These are phyloP conservation scores for Aspergillus transmontanensis DNA, from an alignment of 2,329 filamentous ascomycete genomes.

Conservation along the genomic window DNA sequence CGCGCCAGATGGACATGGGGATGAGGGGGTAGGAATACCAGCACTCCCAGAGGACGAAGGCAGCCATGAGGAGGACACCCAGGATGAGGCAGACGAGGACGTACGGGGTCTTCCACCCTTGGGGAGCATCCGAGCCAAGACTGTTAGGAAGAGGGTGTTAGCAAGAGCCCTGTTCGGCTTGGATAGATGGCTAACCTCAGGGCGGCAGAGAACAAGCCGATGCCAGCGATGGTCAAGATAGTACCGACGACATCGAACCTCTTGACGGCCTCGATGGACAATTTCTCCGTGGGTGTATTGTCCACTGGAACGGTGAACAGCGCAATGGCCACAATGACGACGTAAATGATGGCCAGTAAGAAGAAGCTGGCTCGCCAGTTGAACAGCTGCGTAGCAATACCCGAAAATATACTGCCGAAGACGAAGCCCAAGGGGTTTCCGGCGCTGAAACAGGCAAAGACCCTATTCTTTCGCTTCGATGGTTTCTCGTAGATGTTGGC, in stretches of 20 bases:
- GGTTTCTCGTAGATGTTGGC: conserved; percentile 66
- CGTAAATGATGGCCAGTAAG: conserved; percentile 42
- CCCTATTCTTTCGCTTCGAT: conserved; percentile 63
- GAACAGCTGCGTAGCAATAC: conserved; percentile 62
- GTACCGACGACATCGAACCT: conserved; percentile 64
- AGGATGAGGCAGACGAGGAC: conserved; percentile 65
- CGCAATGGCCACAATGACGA: conserved; percentile 66
- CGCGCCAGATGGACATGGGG: conserved; percentile 59
- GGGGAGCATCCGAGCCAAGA: conserved; percentile 56
- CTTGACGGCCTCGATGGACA: background rate
- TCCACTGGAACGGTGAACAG: conserved; percentile 65
- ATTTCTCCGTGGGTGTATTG: conserved; percentile 30
- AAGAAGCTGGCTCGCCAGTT: conserved; percentile 63
- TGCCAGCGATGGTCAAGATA: conserved; percentile 63
- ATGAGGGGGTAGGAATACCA: conserved; percentile 54
- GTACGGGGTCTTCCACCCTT: conserved; percentile 65
- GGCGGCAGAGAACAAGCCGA: conserved; percentile 66
- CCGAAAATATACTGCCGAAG: conserved; percentile 62
- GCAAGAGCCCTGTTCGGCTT: background rate
- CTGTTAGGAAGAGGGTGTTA: conserved; percentile 22
- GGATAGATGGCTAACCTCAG: conserved; percentile 38
- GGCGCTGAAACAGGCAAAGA: conserved; percentile 64
- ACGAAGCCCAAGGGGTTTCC: conserved; percentile 62
- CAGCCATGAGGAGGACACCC: conserved; percentile 57
- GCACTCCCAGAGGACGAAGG: conserved; percentile 66